These are phyloP conservation scores for Neoboletus brunneissimus DNA, from an alignment of 768 basidiomycete genomes.

Conservation along the genomic window DNA sequence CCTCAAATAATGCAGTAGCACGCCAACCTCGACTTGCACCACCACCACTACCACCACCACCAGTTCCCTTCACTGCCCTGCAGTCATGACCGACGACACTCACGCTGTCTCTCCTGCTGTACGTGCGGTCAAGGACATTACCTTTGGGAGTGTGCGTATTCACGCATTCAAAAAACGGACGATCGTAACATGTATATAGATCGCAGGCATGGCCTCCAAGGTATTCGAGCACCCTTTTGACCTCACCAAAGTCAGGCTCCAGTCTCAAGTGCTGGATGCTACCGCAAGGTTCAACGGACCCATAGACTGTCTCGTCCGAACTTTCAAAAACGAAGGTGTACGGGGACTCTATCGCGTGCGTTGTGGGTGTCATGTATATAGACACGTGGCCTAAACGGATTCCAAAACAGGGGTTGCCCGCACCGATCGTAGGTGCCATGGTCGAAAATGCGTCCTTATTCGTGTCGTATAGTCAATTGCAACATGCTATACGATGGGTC, in stretches of 20 bases:
- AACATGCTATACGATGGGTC: slow-evolving; percentile 52
- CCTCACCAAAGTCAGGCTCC: slow-evolving; percentile 90
- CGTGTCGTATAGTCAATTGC: slow-evolving; percentile 76
- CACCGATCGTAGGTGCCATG: slow-evolving; percentile 90
- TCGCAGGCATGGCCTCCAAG: slow-evolving; percentile 83
- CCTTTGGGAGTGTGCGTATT: slow-evolving; percentile 54
- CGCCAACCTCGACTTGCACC: not conserved
- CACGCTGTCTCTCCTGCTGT: slow-evolving; percentile 14
- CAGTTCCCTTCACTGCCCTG: not conserved
- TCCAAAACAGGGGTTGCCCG: slow-evolving; percentile 74
- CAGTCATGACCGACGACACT: slow-evolving; percentile 23
- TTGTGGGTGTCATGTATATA: slow-evolving; percentile 3
- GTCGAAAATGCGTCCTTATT: slow-evolving; percentile 89
- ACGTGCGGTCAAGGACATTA: slow-evolving; percentile 45
- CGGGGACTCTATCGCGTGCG: slow-evolving; percentile 84
- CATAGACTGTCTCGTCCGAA: slow-evolving; percentile 80
- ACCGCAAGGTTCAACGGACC: slow-evolving; percentile 77
- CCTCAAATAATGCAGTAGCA: slow-evolving; percentile 28
- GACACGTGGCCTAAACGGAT: not conserved
- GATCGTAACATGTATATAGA: slow-evolving; percentile 36
- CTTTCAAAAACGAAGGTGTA: slow-evolving; percentile 78
- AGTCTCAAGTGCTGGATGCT: slow-evolving; percentile 80
- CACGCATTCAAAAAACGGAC: not conserved
- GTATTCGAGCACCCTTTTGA: slow-evolving; percentile 95
- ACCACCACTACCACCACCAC: slow-evolving; percentile 4